Evolutionary conservation across 441 rosid species (phyloP), one percentile per base, ranked within the genome.

Genomic region (Erodium trifolium): DNA sequence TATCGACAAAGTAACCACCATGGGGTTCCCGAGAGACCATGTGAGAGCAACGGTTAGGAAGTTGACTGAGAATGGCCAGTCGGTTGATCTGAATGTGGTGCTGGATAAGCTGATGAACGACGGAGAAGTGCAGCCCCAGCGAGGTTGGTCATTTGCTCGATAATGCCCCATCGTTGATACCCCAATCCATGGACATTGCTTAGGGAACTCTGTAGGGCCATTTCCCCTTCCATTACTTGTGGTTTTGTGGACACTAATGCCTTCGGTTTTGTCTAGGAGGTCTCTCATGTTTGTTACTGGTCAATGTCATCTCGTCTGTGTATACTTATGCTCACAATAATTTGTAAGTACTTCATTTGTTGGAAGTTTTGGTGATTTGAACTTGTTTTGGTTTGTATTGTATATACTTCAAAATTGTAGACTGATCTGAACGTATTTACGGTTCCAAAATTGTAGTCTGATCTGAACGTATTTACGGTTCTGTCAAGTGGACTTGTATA

Each of bases 101-200:
- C 79, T 93, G 75, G 98, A 93, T 79, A 93, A 88, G 86, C 83
- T 93, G 74, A 93, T 90, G 98, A 93, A 85, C 66, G 97, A 82
- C 63, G 87, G 87, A 31, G 90, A 87, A 57, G 78, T 83, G 68
- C 96, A 83, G 78, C 88, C 88, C 11, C 95, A 72, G 81, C 27
- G 87, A 82, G 87, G 86, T 68, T 92, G 96, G 96, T 79, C 81
- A 16, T 86, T 89, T 23, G 31, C 31, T 34, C 85, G 89, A 74
- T 90, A 81, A 70, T 75, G 18, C 67, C n/a, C n/a, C 31, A 19
- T 49, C 70, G 11, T 64, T 64, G 31, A 53, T 67, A 69, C 72
- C 4, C 84, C 71, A 68, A 72, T 23, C 27, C 27, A 23, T 23
- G 0, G 27, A 23, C 27, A 23, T 70, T 51, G 69, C 68, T 13